Evolutionary conservation across 129 eudicot species (phyloP).

Genomic region (Rutidosis leptorrhynchoides): DNA sequence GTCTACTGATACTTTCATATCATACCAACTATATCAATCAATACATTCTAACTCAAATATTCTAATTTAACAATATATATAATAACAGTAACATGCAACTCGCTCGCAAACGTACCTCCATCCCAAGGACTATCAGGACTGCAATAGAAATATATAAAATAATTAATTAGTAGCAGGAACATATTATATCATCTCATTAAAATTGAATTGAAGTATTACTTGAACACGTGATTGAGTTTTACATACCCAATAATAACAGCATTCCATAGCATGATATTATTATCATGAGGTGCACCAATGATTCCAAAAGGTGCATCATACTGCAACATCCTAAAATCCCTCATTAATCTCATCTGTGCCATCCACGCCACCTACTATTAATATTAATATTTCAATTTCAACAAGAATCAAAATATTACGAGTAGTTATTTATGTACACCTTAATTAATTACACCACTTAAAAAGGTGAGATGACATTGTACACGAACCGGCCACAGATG

Average conservation of each 20-base stretch:
- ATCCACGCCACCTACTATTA: slow-evolving; percentile 34
- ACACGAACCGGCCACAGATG: slow-evolving; percentile 22
- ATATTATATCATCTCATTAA: background rate
- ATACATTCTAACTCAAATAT: too few species aligned
- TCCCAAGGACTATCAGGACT: slow-evolving; percentile 76
- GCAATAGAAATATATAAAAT: slow-evolving; percentile 28
- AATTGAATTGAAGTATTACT: background rate
- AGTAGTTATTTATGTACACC: background rate
- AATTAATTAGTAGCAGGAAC: slow-evolving; percentile 1
- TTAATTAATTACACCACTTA: too few species aligned
- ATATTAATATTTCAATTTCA: too few species aligned
- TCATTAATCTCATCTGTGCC: slow-evolving; percentile 73
- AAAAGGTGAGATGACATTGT: background rate
- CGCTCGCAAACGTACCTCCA: slow-evolving; percentile 60
- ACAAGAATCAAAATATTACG: background rate
- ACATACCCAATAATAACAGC: slow-evolving; percentile 72
- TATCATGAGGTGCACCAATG: slow-evolving; percentile 62
- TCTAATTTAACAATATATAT: background rate
- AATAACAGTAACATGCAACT: background rate
- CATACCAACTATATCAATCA: background rate
- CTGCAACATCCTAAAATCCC: slow-evolving; percentile 74
- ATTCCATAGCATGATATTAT: slow-evolving; percentile 77
- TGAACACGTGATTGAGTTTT: background rate
- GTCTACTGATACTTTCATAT: slow-evolving; percentile 3
- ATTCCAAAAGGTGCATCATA: slow-evolving; percentile 84